Evolutionary conservation across 2,329 filamentous ascomycete species (phyloP).

Genomic region (Fusarium irregulare): DNA sequence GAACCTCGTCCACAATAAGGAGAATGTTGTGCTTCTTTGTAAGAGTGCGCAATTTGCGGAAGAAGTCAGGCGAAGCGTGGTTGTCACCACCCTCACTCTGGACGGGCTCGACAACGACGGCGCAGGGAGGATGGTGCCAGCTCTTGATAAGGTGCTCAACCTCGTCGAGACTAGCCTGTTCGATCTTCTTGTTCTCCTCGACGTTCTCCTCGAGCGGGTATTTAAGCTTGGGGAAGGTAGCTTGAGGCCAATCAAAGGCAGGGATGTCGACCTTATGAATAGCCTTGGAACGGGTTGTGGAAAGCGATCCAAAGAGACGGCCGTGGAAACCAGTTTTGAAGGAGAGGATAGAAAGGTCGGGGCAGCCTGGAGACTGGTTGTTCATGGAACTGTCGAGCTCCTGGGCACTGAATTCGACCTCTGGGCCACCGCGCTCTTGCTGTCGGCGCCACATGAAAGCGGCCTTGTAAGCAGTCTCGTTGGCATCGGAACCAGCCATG

Average conservation of each 20-base stretch:
- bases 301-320: constrained; percentile 86
- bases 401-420: constrained; percentile 81
- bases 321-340: constrained; percentile 93
- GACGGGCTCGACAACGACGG: constrained; percentile 88
- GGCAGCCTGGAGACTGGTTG: constrained; percentile 81
- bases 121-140: constrained; percentile 82
- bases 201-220: constrained; percentile 86
- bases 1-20: constrained; percentile 93
- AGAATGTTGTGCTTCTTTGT: constrained; percentile 82
- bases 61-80: constrained; percentile 89
- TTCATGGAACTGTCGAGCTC: constrained; percentile 82
- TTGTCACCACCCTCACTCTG: constrained; percentile 96
- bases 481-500: constrained; percentile 89
- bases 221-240: constrained; percentile 84
- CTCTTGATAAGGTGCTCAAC: constrained; percentile 83
- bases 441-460: constrained; percentile 94
- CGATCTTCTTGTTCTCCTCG: constrained; percentile 83
- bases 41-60: constrained; percentile 82
- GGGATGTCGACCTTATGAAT: constrained; percentile 97
- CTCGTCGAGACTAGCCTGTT: constrained; percentile 83
- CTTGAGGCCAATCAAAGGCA: constrained; percentile 94
- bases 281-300: constrained; percentile 90
- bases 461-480: constrained; percentile 94
- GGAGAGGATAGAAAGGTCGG: constrained; percentile 83
- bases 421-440: constrained; percentile 79